Percentiles rank a stretch among this genome's conserved stretches.
These are phyloP conservation scores for Orbilia javanica DNA, from an alignment of 2,329 filamentous ascomycete species.

Conservation along the genomic window DNA sequence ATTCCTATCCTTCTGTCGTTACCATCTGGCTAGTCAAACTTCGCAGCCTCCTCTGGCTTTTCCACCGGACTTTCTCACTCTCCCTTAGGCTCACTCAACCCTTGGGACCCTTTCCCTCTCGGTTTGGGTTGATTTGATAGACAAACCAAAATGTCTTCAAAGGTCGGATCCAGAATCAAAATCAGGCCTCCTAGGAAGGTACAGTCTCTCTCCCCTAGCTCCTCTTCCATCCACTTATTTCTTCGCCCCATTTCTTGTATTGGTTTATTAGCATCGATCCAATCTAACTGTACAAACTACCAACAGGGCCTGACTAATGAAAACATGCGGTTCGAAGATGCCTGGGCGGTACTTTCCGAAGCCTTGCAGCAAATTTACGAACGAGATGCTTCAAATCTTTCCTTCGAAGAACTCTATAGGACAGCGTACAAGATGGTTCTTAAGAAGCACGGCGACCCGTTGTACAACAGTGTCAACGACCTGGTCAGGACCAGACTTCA, in stretches of 20 bases:
- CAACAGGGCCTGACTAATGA: conserved; percentile 72
- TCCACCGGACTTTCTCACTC: no score
- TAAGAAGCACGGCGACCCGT: conserved; percentile 82
- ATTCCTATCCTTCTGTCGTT: background rate
- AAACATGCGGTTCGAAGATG: conserved; percentile 83
- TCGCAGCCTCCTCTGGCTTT: background rate
- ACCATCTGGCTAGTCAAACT: background rate
- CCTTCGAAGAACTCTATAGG: conserved; percentile 95
- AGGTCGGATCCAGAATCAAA: conserved; percentile 65
- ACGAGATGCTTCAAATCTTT: conserved; percentile 88
- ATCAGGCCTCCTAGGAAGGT: conserved; percentile 78
- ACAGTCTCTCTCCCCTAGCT: conserved; percentile 63
- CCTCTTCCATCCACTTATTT: no score
- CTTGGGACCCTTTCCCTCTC: no score
- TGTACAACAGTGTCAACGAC: conserved; percentile 83
- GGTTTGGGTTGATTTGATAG: no score
- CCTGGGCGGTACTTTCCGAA: conserved; percentile 81
- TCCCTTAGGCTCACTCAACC: no score
- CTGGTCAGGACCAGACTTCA: conserved; percentile 87
- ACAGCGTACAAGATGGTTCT: conserved; percentile 94
- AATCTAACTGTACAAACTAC: no score
- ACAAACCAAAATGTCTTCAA: conserved; percentile 33
- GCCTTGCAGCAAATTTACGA: conserved; percentile 90
- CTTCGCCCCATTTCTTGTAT: no score
- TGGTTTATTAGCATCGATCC: no score